These are phyloP conservation scores for Candida sojae DNA, from an alignment of 1,139 yeast species.

Conservation along the genomic window DNA sequence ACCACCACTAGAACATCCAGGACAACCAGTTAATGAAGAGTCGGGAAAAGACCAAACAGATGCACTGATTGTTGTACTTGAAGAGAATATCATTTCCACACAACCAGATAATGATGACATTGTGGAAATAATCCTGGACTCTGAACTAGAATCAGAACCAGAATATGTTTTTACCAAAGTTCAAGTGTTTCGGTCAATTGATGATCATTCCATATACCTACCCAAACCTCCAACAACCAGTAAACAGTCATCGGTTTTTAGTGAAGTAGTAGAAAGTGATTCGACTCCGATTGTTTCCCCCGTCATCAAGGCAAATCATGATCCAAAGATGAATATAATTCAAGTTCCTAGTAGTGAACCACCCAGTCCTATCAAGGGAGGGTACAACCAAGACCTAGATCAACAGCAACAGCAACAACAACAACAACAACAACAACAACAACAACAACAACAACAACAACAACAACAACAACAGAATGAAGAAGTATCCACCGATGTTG, in stretches of 20 bases:
- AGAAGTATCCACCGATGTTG: constrained; percentile 12
- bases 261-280: constrained; percentile 9
- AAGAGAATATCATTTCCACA: constrained; percentile 2
- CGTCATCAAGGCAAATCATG: background rate
- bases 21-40: background rate
- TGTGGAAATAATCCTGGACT: constrained; percentile 27
- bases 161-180: constrained; percentile 3
- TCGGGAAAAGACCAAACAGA: background rate
- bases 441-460: background rate
- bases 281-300: constrained; percentile 5
- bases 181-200: constrained; percentile 11
- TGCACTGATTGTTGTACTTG: background rate
- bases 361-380: constrained; percentile 1
- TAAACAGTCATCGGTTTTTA: background rate
- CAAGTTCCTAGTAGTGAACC: background rate
- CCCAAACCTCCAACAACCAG: constrained; percentile 12
- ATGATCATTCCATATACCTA: background rate
- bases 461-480: background rate
- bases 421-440: no score
- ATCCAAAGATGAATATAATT: background rate
- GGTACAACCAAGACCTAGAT: background rate
- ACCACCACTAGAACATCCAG: background rate
- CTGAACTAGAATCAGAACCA: constrained; percentile 28
- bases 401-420: background rate
- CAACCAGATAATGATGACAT: constrained; percentile 4